A percentile compares a stretch with the other conserved stretches of the same genome.
Conservation (phyloP, 257 asterid species). For the Solanum chaucha region DNA sequence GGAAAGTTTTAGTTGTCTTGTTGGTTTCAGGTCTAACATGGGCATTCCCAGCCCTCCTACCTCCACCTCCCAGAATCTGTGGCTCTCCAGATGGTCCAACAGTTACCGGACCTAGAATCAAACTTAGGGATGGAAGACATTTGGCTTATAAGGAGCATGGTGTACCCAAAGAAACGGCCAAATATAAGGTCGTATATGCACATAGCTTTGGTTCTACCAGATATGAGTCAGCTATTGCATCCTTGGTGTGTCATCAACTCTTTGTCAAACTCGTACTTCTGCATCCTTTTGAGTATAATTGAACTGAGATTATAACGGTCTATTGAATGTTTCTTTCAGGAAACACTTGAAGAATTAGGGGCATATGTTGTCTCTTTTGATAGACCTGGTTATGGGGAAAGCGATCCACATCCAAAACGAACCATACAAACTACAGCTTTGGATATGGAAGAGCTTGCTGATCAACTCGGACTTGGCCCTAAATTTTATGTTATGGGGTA, state of each 20-base stretch:
- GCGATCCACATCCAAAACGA: slow-evolving; percentile 66
- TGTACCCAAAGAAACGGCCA: slow-evolving; percentile 56
- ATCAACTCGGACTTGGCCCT: slow-evolving; percentile 45
- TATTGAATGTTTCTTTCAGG: slow-evolving; percentile 19
- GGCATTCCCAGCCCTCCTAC: slow-evolving; percentile 37
- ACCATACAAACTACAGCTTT: slow-evolving; percentile 38
- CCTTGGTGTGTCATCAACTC: slow-evolving; percentile 32
- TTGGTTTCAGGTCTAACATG: slow-evolving; percentile 46
- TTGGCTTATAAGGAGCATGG: slow-evolving; percentile 77
- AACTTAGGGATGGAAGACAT: slow-evolving; percentile 69
- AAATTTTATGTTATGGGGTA: slow-evolving; percentile 49
- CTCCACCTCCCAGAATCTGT: slow-evolving; percentile 60
- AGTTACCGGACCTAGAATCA: slow-evolving; percentile 56
- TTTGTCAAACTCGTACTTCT: background rate
- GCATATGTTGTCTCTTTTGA: slow-evolving; percentile 56
- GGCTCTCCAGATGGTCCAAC: slow-evolving; percentile 54
- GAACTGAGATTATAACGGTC: background rate
- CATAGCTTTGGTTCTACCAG: slow-evolving; percentile 60
- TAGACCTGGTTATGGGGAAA: slow-evolving; percentile 79
- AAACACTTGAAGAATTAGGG: slow-evolving; percentile 42
- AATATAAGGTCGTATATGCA: slow-evolving; percentile 46
- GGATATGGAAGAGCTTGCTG: slow-evolving; percentile 72
- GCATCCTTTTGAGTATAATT: background rate
- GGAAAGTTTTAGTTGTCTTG: slow-evolving; percentile 33
- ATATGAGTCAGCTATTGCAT: slow-evolving; percentile 40